Evolutionary conservation across 176 grass and related monocot genomes (phyloP), one percentile per base, ranked within the genome.

Genomic region (Melocanna baccifera): DNA sequence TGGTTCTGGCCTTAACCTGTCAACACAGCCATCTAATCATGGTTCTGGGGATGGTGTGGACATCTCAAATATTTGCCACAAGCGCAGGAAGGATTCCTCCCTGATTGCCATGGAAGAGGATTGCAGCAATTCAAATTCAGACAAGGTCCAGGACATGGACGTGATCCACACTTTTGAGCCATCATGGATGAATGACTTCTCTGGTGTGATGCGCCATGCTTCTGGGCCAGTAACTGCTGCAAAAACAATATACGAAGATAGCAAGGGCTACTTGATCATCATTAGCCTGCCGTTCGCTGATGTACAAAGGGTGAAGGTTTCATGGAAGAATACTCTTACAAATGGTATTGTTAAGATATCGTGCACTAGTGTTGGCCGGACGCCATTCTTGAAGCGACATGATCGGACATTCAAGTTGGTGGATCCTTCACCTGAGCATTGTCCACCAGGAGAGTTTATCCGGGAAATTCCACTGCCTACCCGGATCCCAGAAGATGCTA

Each of bases 181-280:
- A 46, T 74, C 92, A 57, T 97, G 95, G 95, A 30, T 84, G 46
- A 89, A 93, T 86, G 95, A 93, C 66, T 97, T 97, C 78, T 81
- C 71, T 6, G 95, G 95, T 84, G 95, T 94, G 69, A 94, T 97
- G 95, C 80, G 84, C 34, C 89, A 91, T 86, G 92, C 92, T 32
- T 92, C 67, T 73, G 95, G 95, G 32, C 92, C 95, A 11, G 92
- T 93, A 59, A 97, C 92, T 67, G 95, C 90, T 57, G 87, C 95
- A 64, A 97, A 97, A 87, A 91, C 95, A 48, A 91, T 97, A 79
- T 97, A 97, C 67, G 95, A 94, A 84, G 92, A 97, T 67, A 90
- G 76, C 64, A 91, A 93, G 68, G 92, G 95, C 41, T 97, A 94
- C 87, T 85, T 97, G 79, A 97, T 97, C 67, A 89, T 97, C 42